Evolutionary conservation across 148 eudicot species (phyloP).

Genomic region (Chenopodium berlandieri): DNA sequence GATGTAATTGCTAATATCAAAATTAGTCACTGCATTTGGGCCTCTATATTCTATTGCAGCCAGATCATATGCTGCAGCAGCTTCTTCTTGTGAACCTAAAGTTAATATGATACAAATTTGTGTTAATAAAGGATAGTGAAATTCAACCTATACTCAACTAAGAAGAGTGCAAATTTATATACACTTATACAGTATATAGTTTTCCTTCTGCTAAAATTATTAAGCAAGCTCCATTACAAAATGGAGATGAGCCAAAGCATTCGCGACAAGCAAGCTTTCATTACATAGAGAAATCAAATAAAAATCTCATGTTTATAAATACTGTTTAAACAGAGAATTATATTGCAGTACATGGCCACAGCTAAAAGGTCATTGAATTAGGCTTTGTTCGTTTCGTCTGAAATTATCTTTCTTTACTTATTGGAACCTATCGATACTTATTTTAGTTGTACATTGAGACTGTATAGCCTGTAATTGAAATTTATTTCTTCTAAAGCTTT

Average conservation of each 20-base stretch:
- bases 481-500: background rate
- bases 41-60: constrained; percentile 95
- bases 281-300: background rate
- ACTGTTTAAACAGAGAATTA: background rate
- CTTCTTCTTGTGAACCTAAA: constrained; percentile 94
- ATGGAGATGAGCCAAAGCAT: background rate
- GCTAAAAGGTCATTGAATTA: background rate
- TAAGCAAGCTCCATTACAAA: background rate
- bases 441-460: no score
- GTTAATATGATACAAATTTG: background rate
- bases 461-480: no score
- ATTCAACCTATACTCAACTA: background rate
- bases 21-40: constrained; percentile 86
- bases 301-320: background rate
- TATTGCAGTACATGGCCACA: background rate
- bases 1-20: constrained; percentile 72
- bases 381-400: no score
- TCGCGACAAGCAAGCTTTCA: background rate
- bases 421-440: no score
- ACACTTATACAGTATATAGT: no score
- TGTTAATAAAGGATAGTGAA: background rate
- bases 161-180: no score
- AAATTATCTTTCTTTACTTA: no score
- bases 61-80: constrained; percentile 89
- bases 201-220: background rate